A percentile compares a stretch with the other conserved stretches of the same genome.
Conservation (phyloP, 257 asterid genomes). For the Voacanga thouarsii region DNA sequence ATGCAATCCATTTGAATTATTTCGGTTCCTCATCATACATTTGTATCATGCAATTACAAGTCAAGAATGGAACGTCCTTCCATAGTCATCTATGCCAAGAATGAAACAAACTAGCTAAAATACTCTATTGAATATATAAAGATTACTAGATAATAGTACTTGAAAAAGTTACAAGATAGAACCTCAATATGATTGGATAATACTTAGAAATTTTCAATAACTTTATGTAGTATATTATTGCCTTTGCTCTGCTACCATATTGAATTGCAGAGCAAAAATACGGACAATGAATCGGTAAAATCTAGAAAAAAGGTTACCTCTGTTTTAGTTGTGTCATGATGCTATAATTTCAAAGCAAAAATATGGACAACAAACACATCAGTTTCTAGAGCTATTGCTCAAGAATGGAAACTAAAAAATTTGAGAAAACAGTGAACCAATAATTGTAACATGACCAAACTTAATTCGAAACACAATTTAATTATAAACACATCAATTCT, state of each 20-base stretch:
- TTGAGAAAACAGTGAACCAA: too few relatives aligned
- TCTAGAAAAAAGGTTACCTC: background rate
- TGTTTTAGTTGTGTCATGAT: background rate
- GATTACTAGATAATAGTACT: background rate
- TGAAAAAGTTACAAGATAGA: background rate
- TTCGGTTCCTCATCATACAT: too few relatives aligned
- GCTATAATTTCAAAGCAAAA: background rate
- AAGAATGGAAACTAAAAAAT: too few relatives aligned
- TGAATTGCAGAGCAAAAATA: background rate
- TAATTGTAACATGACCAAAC: too few relatives aligned
- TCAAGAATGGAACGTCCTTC: background rate
- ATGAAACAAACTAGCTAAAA: background rate
- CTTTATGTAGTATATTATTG: background rate
- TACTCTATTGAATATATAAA: background rate
- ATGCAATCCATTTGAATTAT: too few relatives aligned
- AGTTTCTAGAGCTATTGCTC: too few relatives aligned
- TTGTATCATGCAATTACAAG: background rate
- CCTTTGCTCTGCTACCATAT: background rate
- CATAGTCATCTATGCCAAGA: background rate
- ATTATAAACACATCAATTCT: too few relatives aligned
- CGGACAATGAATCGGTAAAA: background rate
- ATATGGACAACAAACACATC: background rate
- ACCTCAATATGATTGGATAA: background rate
- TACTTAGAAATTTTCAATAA: background rate
- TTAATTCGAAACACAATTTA: too few relatives aligned